Base-by-base conservation (phyloP, 805 yeast genomes). In the Metschnikowia picachoensis region DNA sequence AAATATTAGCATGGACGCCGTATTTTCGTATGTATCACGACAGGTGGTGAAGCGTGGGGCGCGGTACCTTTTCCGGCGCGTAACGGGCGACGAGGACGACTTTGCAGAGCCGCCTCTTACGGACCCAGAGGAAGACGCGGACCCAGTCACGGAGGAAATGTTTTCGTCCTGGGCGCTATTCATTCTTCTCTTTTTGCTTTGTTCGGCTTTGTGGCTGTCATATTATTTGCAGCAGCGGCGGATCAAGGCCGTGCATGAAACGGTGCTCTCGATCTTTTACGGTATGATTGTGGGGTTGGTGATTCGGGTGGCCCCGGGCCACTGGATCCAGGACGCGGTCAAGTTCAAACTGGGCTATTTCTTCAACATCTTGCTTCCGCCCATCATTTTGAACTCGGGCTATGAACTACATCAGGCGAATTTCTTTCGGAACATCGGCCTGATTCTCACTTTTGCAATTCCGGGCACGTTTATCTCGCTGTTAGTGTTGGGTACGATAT, bases 161-260 rank as follows among this genome's bases (percentile, higher is more conserved):
- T 94, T 90, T 65, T 87, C 96, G 5, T 89, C 97, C 0, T 94
- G 99, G 99, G 98, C 99, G 0, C 70, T 94, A 29, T 91, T 90
- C 66, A 95, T 94, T 48, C 74, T 94, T 52, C 64, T 94, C 40
- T 80, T 86, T 47, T 72, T 94, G 37, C 71, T 94, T 38, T 85
- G 92, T 48, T 78, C 91, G 8, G 97, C 99, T 0, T 71, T 94
- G 43, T 94, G 97, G 97, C 88, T 97, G 3, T 85, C 95, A 29
- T 94, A 92, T 67, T 92, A 87, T 62, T 73, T 94, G 40, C 96
- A 92, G 60, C 96, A 89, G 59, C 79, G 88, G 57, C 78, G 94
- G 53, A 92, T 94, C 58, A 91, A 88, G 65, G 95, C 96, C 3
- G 80, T 94, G n/a, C 99, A 94, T 66, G 99, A 94, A 68, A 94